These are phyloP conservation scores for Ambrosiella xylebori DNA, from an alignment of 2,329 filamentous ascomycete species.

Conservation along the genomic window DNA sequence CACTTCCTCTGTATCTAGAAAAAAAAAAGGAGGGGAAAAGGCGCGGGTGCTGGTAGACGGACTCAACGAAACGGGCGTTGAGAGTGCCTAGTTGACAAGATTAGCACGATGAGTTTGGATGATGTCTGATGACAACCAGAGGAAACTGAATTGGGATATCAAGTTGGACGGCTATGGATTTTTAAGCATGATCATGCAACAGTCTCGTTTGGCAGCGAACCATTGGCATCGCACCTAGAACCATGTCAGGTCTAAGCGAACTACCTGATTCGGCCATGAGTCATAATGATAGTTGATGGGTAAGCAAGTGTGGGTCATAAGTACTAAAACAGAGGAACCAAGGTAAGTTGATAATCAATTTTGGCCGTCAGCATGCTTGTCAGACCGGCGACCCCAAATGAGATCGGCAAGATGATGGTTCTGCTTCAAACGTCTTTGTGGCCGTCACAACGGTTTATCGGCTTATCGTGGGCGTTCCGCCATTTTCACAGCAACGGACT, in stretches of 20 bases:
- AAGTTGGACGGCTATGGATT: background rate
- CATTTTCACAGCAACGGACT: background rate
- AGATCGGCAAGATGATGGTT: background rate
- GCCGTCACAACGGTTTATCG: background rate
- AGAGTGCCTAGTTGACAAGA: background rate
- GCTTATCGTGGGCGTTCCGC: background rate
- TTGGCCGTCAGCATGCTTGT: background rate
- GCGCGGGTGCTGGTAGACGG: background rate
- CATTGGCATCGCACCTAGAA: background rate
- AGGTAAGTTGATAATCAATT: background rate
- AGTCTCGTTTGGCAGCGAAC: background rate
- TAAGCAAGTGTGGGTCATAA: background rate
- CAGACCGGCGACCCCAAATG: background rate
- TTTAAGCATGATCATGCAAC: background rate
- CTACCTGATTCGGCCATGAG: slow-evolving; percentile 2
- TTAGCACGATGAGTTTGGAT: slow-evolving; percentile 3
- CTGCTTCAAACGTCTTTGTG: background rate
- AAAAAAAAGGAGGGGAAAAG: background rate
- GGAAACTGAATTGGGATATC: background rate
- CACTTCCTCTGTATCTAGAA: slow-evolving; percentile 7
- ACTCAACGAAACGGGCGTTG: background rate
- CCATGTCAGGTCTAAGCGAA: background rate
- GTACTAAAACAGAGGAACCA: background rate
- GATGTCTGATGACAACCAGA: slow-evolving; percentile 5
- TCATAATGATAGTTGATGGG: slow-evolving; percentile 1